Percentiles rank a stretch among this genome's conserved stretches.
Conservation (phyloP, 2,329 filamentous ascomycete genomes). For the Raffaelea ambrosiae region DNA sequence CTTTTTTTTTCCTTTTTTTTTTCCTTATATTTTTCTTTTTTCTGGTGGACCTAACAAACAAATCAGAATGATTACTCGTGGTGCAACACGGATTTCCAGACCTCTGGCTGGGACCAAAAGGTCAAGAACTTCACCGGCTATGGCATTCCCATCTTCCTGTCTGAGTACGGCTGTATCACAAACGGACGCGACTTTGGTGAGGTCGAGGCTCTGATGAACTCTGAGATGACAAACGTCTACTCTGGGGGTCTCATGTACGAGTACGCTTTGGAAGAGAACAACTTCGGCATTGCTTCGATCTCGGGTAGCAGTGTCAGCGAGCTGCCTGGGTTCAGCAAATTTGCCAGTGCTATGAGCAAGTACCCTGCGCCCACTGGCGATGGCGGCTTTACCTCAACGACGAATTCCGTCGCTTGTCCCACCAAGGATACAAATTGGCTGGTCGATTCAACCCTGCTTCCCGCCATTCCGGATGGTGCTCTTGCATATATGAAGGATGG, state of each 20-base stretch:
- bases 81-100: conserved; percentile 64
- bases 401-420: conserved; percentile 40
- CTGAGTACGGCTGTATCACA: conserved; percentile 84
- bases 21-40: neutral
- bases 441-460: conserved; percentile 39
- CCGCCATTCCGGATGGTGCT: conserved; percentile 42
- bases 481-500: conserved; percentile 44
- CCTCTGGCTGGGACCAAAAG: conserved; percentile 79
- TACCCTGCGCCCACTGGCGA: conserved; percentile 42
- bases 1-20: neutral
- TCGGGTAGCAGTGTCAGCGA: conserved; percentile 45
- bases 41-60: conserved; percentile 3
- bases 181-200: conserved; percentile 78
- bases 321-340: conserved; percentile 51
- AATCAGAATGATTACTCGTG: conserved; percentile 72
- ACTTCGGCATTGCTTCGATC: conserved; percentile 72
- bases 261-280: conserved; percentile 72
- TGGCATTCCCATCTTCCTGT: conserved; percentile 85
- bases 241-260: conserved; percentile 96
- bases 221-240: conserved; percentile 80
- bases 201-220: conserved; percentile 68
- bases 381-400: conserved; percentile 40
- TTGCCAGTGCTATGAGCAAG: conserved; percentile 37
- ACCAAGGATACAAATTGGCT: conserved; percentile 40
- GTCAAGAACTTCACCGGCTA: conserved; percentile 82